phyloP scores from a whole-genome alignment of 176 grass and related monocot species.

The Avena atlantica region DNA sequence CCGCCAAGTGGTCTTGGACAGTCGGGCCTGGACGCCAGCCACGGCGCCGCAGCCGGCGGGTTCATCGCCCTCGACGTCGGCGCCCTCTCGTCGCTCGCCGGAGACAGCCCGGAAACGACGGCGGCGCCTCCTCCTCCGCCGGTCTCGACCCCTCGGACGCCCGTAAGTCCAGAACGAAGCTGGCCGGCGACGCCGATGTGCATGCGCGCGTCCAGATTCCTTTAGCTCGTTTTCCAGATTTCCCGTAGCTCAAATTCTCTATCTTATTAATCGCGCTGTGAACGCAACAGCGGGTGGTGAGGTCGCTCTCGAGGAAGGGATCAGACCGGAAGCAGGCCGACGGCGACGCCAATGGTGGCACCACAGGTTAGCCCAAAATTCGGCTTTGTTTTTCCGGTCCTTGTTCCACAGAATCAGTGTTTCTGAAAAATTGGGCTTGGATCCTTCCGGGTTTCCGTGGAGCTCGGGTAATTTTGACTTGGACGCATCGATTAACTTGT shows the following conservation, averaged over 20 bases:
- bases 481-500: background rate
- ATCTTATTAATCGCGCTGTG: background rate
- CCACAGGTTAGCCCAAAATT: constrained; percentile 46
- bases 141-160: constrained; percentile 40
- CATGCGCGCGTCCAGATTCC: background rate
- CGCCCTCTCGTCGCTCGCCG: constrained; percentile 53
- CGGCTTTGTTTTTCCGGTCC: background rate
- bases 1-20: constrained; percentile 4
- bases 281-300: constrained; percentile 55
- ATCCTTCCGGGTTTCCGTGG: background rate
- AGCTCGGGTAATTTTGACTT: constrained; percentile 16
- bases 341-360: constrained; percentile 60
- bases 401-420: background rate
- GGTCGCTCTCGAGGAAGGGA: constrained; percentile 75
- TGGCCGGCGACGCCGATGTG: background rate
- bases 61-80: constrained; percentile 79
- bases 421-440: background rate
- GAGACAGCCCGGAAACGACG: constrained; percentile 26
- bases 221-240: background rate
- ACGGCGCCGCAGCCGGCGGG: constrained; percentile 16
- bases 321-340: constrained; percentile 62
- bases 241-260: background rate
- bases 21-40: constrained; percentile 14
- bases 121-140: background rate
- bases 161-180: constrained; percentile 28